Evolutionary conservation across 2,329 filamentous ascomycete species (phyloP).

Genomic region (Aureobasidium sp.): DNA sequence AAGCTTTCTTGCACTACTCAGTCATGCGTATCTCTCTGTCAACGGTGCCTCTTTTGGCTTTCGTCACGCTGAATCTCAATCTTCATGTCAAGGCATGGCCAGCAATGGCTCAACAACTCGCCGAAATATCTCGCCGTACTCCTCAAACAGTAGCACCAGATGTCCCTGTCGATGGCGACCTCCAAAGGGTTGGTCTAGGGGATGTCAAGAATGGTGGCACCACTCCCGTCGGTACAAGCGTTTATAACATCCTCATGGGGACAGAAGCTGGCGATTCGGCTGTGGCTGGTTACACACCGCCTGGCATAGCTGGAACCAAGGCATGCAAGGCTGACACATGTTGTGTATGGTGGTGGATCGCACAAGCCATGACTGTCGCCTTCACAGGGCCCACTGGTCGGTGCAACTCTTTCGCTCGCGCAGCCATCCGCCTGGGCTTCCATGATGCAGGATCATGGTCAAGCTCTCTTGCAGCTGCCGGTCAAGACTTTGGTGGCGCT

Average conservation of each 20-base stretch:
- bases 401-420: constrained; percentile 38
- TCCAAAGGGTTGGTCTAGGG: constrained; percentile 2
- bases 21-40: neutral
- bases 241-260: constrained; percentile 19
- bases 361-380: constrained; percentile 29
- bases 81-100: neutral
- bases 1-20: neutral
- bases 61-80: neutral
- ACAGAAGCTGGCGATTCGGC: constrained; percentile 17
- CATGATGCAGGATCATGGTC: constrained; percentile 43
- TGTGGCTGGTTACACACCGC: constrained; percentile 18
- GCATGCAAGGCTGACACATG: constrained; percentile 33
- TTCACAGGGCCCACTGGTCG: constrained; percentile 31
- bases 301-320: constrained; percentile 5
- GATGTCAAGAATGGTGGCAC: constrained; percentile 20
- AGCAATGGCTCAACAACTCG: neutral
- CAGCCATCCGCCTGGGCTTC: constrained; percentile 41
- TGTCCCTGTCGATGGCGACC: neutral
- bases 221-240: constrained; percentile 18
- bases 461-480: constrained; percentile 25
- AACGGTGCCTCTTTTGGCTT: neutral
- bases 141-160: neutral
- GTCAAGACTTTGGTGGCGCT: constrained; percentile 35
- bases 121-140: neutral
- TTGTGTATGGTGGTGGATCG: constrained; percentile 39